Evolutionary conservation across 2,329 filamentous ascomycete genomes (phyloP), one percentile per base, ranked within the genome.

Genomic region (Fusarium acutatum): DNA sequence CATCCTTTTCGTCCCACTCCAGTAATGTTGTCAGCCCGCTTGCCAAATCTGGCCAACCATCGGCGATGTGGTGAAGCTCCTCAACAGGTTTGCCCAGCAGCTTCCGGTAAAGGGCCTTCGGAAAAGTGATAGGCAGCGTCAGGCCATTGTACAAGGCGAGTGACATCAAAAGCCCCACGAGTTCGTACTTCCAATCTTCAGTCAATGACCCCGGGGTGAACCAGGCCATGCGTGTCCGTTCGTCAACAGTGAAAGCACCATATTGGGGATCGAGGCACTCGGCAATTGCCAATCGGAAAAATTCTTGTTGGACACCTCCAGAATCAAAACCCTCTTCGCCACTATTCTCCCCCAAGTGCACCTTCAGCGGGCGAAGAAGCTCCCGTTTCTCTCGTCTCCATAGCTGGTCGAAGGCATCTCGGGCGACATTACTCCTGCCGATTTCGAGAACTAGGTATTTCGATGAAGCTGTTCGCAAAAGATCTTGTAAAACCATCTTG

Each of bases 291-390:
- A 98, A 83, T 22, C 94, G 91, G 83, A 99, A 98, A 80, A 97
- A 98, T 73, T 99, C 96, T 80, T 97, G 95, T 77, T 98, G 96
- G 3, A 99, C 95, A 71, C 96, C 96, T 47, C 96, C 96, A 54
- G 96, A 94, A 81, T 99, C 96, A 38, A 97, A 90, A 0, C 96
- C 96, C 80, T 97, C 92, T 81, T 98, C 96, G 35, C 94, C 94
- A 60, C 87, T 87, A 38, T 94, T 91, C 79, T 94, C 92, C 7
- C 95, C 95, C 64, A 98, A 89, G 57, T 94, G 92, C 14, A 99
- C 92, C 78, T 97, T 97, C 38, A 99, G 84, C 2, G 96, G 96
- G 32, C 94, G 90, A 78, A 96, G 85, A 7, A 98, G 85, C 82
- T 98, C 94, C 40, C 93, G 88, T 77, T 91, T 90, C 81, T 98